A percentile compares a stretch with the other conserved stretches of the same genome.
Conservation (phyloP, 192 early-diverging fungal species). For the Rhizoclosmatium globosum region DNA sequence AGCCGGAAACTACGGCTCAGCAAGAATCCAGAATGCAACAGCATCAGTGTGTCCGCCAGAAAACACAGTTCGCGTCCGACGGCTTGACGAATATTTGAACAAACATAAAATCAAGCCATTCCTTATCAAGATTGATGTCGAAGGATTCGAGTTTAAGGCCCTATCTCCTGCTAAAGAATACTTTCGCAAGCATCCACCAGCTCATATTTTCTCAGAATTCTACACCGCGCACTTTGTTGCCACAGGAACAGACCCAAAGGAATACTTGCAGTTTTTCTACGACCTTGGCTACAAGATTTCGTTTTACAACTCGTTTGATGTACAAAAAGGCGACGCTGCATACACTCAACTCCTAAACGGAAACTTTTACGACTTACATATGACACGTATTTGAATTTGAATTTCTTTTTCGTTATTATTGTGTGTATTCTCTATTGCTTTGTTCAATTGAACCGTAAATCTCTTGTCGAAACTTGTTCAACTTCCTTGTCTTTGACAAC, state of each 20-base stretch:
- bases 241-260: background rate
- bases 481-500: no score
- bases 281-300: background rate
- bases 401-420: no score
- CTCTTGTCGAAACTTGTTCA: no score
- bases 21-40: background rate
- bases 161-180: background rate
- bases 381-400: no score
- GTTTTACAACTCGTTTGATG: no score
- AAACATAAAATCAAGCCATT: background rate
- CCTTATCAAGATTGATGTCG: slow-evolving; percentile 14
- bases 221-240: background rate
- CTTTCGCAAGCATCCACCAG: background rate
- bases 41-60: background rate
- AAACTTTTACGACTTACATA: no score
- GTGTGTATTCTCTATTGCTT: no score
- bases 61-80: background rate
- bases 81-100: background rate
- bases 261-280: background rate
- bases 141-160: background rate
- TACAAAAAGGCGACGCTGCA: no score
- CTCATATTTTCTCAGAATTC: slow-evolving; percentile 9
- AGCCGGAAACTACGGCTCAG: background rate
- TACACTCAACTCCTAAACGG: no score
- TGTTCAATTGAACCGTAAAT: no score